phyloP scores from a whole-genome alignment of 2,329 filamentous ascomycete genomes.

The Fusarium scirpi region DNA sequence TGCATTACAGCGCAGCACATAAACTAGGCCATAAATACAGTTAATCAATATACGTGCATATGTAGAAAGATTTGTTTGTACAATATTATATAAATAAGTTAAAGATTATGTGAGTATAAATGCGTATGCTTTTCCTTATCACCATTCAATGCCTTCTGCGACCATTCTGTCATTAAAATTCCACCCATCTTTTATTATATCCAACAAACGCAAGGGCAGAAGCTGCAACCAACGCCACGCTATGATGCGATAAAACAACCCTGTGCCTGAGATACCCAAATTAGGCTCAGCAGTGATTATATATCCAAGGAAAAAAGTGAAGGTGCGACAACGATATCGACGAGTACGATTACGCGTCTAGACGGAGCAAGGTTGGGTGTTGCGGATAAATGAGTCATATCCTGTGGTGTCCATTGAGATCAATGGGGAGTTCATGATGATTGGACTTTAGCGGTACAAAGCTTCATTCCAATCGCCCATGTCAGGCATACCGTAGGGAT shows the following conservation, averaged over 20 bases:
- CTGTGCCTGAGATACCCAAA: background rate
- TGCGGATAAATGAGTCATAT: background rate
- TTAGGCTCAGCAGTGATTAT: background rate
- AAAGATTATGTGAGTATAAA: slow-evolving; percentile 11
- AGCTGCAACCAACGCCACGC: slow-evolving; percentile 34
- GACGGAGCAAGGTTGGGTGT: background rate
- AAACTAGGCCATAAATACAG: background rate
- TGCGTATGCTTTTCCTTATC: slow-evolving; percentile 23
- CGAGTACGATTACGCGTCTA: background rate
- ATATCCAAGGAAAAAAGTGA: background rate
- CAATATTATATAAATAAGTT: slow-evolving; percentile 6
- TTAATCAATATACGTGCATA: slow-evolving; percentile 4
- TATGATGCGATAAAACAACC: slow-evolving; percentile 12
- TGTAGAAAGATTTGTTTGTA: background rate
- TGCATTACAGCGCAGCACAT: background rate
- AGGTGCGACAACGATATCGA: background rate
- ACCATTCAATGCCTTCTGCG: background rate
- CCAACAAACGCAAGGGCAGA: slow-evolving; percentile 2
- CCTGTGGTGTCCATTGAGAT: background rate
- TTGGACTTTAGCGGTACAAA: background rate
- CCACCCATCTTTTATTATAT: slow-evolving; percentile 15
- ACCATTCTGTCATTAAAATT: slow-evolving; percentile 21
- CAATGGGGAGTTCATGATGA: background rate
- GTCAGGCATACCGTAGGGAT: slow-evolving; percentile 61
- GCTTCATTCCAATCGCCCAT: slow-evolving; percentile 47